Evolutionary conservation across 2,329 filamentous ascomycete species (phyloP).

Genomic region (Xylogone sp.): DNA sequence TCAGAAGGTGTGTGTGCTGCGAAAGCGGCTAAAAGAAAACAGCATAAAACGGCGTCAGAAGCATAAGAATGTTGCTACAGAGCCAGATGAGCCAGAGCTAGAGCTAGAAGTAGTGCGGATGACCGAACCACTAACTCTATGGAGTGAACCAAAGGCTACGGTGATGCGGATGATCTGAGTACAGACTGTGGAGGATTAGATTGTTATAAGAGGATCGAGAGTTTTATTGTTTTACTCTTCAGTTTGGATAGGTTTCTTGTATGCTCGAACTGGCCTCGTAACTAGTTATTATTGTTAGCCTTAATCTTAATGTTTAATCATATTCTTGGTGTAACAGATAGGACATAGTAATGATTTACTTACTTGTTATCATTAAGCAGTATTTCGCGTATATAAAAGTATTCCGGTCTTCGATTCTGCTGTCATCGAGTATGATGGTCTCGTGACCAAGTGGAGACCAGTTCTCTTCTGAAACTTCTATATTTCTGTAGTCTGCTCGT

Average conservation of each 20-base stretch:
- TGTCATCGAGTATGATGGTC: background rate
- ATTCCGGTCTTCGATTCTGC: background rate
- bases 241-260: no score
- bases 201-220: no score
- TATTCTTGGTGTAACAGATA: background rate
- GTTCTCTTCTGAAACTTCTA: background rate
- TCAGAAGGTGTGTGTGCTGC: constrained; percentile 6
- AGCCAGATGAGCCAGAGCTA: constrained; percentile 7
- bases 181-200: no score
- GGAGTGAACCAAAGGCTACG: no score
- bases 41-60: constrained; percentile 14
- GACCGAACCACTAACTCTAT: constrained; percentile 1
- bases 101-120: constrained; percentile 7
- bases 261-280: no score
- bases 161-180: no score
- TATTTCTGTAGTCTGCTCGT: background rate
- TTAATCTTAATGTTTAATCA: background rate
- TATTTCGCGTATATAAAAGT: background rate
- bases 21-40: constrained; percentile 7
- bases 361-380: background rate
- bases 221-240: no score
- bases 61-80: constrained; percentile 12
- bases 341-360: background rate
- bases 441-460: background rate
- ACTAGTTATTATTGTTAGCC: no score